Evolutionary conservation across 805 yeast species (phyloP), one percentile per base, ranked within the genome.

Genomic region (Candida arabinofermentans): DNA sequence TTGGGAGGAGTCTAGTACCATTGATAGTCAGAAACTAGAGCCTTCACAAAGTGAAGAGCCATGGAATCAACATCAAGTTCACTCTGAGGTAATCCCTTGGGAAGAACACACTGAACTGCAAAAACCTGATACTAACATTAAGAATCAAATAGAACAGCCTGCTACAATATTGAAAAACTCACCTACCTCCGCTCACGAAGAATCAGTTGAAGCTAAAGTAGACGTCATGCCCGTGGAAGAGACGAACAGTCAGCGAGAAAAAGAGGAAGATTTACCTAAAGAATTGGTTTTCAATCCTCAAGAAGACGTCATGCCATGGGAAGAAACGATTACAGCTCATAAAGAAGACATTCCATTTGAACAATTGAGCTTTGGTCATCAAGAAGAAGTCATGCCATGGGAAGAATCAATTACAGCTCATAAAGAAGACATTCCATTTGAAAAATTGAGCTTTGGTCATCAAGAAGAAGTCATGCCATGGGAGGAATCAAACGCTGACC

Each of bases 391-490:
- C 5, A 7, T 8, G n/a, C 16, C 19, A 29, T 29, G 32, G 32
- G 32, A 10, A 5, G 16, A 7, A 27, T 27, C 30, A 7, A 6
- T n/a, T 27, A 10, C 13, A 18, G n/a, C 21, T 8, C 14, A 32
- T 18, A 18, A 17, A 18, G 24, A 32, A n/a, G n/a, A n/a, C n/a
- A n/a, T 27, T 8, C 30, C 30, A 27, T 27, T 16, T 27, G 30
- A 27, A n/a, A n/a, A n/a, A n/a, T n/a, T n/a, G n/a, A n/a, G n/a
- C n/a, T n/a, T n/a, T n/a, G n/a, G n/a, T n/a, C n/a, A n/a, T n/a
- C 13, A 6, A 27, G 46, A 32, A 18, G 48, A 47, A 26, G 21
- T 39, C 16, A 43, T 48, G 29, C 55, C 54, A 16, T 49, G 55
- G 57, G 52, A 48, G n/a, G n/a, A n/a, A n/a, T n/a, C n/a, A n/a